These are phyloP conservation scores for Arthrobotrys entomopaga DNA, from an alignment of 2,329 filamentous ascomycete genomes.

Conservation along the genomic window DNA sequence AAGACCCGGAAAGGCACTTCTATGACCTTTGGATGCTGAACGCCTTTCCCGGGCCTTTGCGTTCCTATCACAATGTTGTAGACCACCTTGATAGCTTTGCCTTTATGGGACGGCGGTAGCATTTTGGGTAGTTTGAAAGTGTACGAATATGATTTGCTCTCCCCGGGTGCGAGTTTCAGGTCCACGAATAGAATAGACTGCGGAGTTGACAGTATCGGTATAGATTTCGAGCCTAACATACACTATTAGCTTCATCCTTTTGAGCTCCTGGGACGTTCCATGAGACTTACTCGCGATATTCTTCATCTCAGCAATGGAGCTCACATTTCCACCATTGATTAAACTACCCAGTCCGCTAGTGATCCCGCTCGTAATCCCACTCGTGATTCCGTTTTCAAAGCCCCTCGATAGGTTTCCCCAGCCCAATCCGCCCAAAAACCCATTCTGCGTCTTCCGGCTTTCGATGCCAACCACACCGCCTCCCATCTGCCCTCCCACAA, in stretches of 20 bases:
- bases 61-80: constrained; percentile 93
- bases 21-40: constrained; percentile 87
- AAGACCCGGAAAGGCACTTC: constrained; percentile 93
- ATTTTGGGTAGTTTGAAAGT: constrained; percentile 85
- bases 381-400: constrained; percentile 45
- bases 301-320: constrained; percentile 95
- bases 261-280: constrained; percentile 2
- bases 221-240: constrained; percentile 72
- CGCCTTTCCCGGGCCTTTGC: constrained; percentile 80
- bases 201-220: constrained; percentile 91
- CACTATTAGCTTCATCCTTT: constrained; percentile 43
- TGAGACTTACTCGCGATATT: constrained; percentile 73
- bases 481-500: constrained; percentile 82
- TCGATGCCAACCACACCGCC: constrained; percentile 87
- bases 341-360: constrained; percentile 88
- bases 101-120: constrained; percentile 88
- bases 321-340: constrained; percentile 85
- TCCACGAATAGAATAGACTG: constrained; percentile 97
- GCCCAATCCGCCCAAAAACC: constrained; percentile 83
- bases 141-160: constrained; percentile 88
- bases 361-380: constrained; percentile 68
- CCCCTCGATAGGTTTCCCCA: constrained; percentile 72
- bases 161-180: constrained; percentile 83
- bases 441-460: constrained; percentile 76
- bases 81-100: constrained; percentile 90